Base-by-base conservation (phyloP, 2,329 filamentous ascomycete species). In the Keithomyces neogunnii region DNA sequence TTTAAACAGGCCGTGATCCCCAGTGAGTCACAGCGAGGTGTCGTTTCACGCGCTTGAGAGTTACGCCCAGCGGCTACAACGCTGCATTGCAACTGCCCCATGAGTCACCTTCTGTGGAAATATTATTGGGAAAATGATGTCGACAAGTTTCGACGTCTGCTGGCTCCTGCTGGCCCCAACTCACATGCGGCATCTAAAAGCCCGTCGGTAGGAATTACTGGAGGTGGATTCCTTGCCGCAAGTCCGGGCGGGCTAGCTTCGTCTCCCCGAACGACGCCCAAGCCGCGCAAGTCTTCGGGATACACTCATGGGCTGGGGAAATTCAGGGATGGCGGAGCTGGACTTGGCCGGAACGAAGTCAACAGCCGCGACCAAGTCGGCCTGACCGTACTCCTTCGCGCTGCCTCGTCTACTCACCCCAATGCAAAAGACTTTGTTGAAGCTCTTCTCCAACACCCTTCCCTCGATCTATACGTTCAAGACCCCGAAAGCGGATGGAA, bases 101-200 rank as follows among this genome's bases (percentile, higher is more conserved):
- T 97, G 92, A 97, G 89, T 85, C 86, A 90, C 76, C 82, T 87
- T 81, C 84, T 99, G 70, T 96, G 92, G 92, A 91, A 90, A 80
- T 89, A 82, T 69, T 97, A 92, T 70, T 86, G 95, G 77, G 87
- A 96, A 83, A 88, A 96, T 80, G 90, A 99, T 83, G 87, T 96
- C 83, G 91, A 95, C 69, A 84, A 76, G 67, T 97, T 99, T 80
- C 86, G 88, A 74, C 86, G 86, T 75, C 81, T 95, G 66, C 80
- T 99, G 80, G 85, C 85, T 65, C 82, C 82, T 69, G 78, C 85
- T 71, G 76, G 78, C 65, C 78, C 77, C 67, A 78, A 73, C 64
- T 65, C 75, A 56, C 80, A 81, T 60, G 64, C 73, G 53, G 66
- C 74, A 53, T 69, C 77, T 63, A 82, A 79, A 68, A 80, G 76